Base-by-base conservation (phyloP, 2,329 filamentous ascomycete genomes). In the Cyclaneusma minus region DNA sequence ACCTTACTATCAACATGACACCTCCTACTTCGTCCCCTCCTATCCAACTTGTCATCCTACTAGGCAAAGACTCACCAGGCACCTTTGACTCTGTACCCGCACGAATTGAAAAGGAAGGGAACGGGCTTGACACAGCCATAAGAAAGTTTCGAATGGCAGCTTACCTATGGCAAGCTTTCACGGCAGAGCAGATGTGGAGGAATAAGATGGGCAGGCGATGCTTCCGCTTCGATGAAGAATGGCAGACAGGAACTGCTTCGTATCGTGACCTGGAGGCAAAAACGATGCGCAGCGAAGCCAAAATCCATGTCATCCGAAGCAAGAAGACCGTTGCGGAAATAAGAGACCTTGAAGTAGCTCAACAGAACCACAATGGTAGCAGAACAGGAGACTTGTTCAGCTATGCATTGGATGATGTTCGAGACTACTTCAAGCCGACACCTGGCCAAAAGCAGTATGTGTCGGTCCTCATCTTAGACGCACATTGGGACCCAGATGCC, bases 131-230 rank as follows among this genome's bases (percentile, higher is more conserved):
- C 7, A 71, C 69, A 6, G 89, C 89, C 0, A 64, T 92, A 27
- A 71, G 69, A 42, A 98, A 98, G 48, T 94, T 89, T 48, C 71
- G 85, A 35, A 94, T 92, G 79, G 78, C 84, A 11, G 87, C 83
- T 13, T 94, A 95, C 47, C 61, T 95, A 9, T 95, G 89, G 85
- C 89, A 98, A 49, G 83, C 85, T 6, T 95, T 92, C 44, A 95
- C 87, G 0, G 83, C 82, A 5, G 89, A 98, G 49, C 85, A 95
- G 48, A 95, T 95, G 87, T 78, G 71, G 49, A 74, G 83, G 35
- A 80, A 93, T 47, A 80, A 77, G 33, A 70, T 95, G 38, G 84
- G 85, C 7, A 68, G 87, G 31, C 72, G 87, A 30, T 75, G 70
- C 28, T 95, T 94, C 50, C 68, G 85, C 22, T 85, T 92, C 35